Evolutionary conservation across 106 monocot species (phyloP).

Genomic region (Ottelia alismoides): DNA sequence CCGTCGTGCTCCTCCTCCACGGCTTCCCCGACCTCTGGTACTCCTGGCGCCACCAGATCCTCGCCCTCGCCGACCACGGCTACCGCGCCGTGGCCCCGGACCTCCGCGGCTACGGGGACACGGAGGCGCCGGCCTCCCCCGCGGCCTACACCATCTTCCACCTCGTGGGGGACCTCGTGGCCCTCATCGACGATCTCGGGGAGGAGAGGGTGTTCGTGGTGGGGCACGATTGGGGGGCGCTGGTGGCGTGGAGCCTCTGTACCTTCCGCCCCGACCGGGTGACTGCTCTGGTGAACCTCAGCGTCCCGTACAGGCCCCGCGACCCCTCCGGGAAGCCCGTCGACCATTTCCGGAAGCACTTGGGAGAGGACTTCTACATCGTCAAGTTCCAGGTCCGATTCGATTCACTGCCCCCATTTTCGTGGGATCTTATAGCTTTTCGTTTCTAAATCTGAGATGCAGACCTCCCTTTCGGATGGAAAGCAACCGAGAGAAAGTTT

Average conservation of each 20-base stretch:
- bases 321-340: conserved; percentile 15
- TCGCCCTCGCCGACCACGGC: conserved; percentile 25
- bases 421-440: no score
- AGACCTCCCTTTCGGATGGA: no score
- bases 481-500: no score
- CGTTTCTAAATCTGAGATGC: no score
- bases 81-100: conserved; percentile 52
- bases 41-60: conserved; percentile 70
- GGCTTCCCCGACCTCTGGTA: conserved; percentile 69
- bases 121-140: conserved; percentile 16
- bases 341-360: conserved; percentile 17
- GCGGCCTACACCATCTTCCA: conserved; percentile 26
- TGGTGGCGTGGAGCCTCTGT: conserved; percentile 43
- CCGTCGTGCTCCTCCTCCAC: conserved; percentile 33
- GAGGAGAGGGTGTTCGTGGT: conserved; percentile 45
- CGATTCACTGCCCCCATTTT: no score
- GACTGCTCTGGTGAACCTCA: conserved; percentile 41
- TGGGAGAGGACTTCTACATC: conserved; percentile 41
- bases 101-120: conserved; percentile 41
- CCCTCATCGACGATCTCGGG: conserved; percentile 23
- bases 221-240: conserved; percentile 61
- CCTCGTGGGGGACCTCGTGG: conserved; percentile 37
- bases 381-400: conserved; percentile 42
- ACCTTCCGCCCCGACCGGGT: conserved; percentile 37
- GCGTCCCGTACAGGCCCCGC: conserved; percentile 30